phyloP scores from a whole-genome alignment of 352 stramenopile genomes.

The Achlya hypogyna region DNA sequence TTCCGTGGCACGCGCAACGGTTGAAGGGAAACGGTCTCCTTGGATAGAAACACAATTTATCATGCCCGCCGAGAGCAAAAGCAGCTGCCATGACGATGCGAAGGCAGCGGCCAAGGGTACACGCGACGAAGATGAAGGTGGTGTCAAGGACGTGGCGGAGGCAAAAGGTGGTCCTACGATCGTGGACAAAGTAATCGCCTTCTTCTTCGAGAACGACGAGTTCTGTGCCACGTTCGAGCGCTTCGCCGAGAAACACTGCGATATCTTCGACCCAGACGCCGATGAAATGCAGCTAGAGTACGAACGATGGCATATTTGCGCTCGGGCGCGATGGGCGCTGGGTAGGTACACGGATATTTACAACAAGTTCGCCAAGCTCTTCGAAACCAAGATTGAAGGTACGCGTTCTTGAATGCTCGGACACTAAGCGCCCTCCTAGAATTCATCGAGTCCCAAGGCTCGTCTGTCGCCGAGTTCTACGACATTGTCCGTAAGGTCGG shows the following conservation, averaged over 20 bases:
- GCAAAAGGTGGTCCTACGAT: conserved; percentile 20
- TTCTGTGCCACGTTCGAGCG: conserved; percentile 62
- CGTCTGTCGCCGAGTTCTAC: conserved; percentile 60
- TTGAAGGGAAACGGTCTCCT: neutral
- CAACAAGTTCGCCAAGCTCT: conserved; percentile 62
- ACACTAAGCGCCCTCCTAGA: conserved; percentile 22
- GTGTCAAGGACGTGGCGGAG: conserved; percentile 26
- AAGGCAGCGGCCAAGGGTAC: conserved; percentile 5
- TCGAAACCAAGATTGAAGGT: conserved; percentile 74
- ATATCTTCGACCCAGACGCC: conserved; percentile 49
- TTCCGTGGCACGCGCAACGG: neutral
- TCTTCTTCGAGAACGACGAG: conserved; percentile 73
- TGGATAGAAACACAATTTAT: neutral
- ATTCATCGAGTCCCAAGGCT: conserved; percentile 48
- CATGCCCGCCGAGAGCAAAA: conserved; percentile 30
- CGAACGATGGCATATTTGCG: neutral
- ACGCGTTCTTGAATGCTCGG: neutral
- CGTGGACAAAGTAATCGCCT: conserved; percentile 56
- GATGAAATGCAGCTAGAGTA: conserved; percentile 76
- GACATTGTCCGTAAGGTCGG: conserved; percentile 31
- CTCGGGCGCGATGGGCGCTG: neutral
- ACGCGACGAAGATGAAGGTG: neutral
- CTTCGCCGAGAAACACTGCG: conserved; percentile 54
- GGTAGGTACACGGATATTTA: conserved; percentile 70
- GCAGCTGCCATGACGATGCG: conserved; percentile 9